Percentiles rank a stretch among this genome's conserved stretches.
These are phyloP conservation scores for Sphaerulina populicola DNA, from an alignment of 2,329 filamentous ascomycete genomes.

Conservation along the genomic window DNA sequence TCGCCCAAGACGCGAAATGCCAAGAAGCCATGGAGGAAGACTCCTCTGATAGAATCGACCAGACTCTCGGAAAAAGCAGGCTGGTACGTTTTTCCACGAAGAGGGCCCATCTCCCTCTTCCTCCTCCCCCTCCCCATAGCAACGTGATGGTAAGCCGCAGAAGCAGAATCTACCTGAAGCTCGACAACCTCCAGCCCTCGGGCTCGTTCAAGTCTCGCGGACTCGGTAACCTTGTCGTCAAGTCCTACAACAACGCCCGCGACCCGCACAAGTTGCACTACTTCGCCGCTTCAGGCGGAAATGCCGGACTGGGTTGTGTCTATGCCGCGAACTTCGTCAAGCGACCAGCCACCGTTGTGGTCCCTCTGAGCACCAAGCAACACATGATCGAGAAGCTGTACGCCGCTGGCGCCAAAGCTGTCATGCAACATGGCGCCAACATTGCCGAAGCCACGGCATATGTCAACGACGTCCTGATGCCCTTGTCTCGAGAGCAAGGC, in stretches of 20 bases:
- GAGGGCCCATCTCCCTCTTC: background rate
- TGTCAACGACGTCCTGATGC: conserved; percentile 52
- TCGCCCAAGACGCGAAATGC: conserved; percentile 2
- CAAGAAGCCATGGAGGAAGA: conserved; percentile 56
- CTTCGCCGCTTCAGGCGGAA: conserved; percentile 73
- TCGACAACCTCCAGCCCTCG: conserved; percentile 78
- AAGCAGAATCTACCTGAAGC: conserved; percentile 73
- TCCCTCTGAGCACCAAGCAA: conserved; percentile 57
- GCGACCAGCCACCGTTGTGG: conserved; percentile 64
- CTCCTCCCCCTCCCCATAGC: background rate
- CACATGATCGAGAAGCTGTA: conserved; percentile 65
- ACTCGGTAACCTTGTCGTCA: conserved; percentile 55
- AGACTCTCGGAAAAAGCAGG: conserved; percentile 61
- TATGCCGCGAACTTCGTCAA: conserved; percentile 59
- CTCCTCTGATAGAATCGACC: conserved; percentile 60
- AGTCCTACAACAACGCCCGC: conserved; percentile 25
- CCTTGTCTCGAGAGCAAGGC: conserved; percentile 34
- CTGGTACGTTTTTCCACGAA: conserved; percentile 48
- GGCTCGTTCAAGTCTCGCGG: conserved; percentile 77
- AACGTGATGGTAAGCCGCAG: conserved; percentile 28
- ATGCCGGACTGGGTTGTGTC: conserved; percentile 75
- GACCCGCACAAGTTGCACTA: conserved; percentile 47
- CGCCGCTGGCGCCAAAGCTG: conserved; percentile 56
- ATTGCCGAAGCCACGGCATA: conserved; percentile 63
- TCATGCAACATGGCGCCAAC: conserved; percentile 59